Evolutionary conservation across 331 rosid species (phyloP).

Genomic region (Malus hybrid): DNA sequence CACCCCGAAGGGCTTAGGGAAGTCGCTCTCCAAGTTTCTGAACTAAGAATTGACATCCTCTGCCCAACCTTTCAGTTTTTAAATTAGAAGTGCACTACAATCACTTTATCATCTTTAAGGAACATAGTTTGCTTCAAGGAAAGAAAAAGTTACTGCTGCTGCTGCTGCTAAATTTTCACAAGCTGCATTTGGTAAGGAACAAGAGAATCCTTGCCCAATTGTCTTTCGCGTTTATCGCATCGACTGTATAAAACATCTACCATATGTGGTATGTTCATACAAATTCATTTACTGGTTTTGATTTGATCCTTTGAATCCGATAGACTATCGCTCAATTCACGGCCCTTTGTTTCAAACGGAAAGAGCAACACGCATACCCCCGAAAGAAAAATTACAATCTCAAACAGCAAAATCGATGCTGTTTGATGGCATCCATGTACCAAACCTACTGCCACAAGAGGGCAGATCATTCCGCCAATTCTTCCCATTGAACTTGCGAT

Average conservation of each 20-base stretch:
- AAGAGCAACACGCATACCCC: constrained; percentile 70
- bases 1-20: no score
- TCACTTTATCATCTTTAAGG: not conserved
- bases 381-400: constrained; percentile 56
- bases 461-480: constrained; percentile 90
- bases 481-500: constrained; percentile 83
- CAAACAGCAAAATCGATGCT: constrained; percentile 61
- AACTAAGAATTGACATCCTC: not conserved
- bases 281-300: not conserved
- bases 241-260: no score
- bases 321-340: constrained; percentile 50
- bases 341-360: constrained; percentile 91
- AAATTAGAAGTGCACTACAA: not conserved
- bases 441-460: constrained; percentile 80
- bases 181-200: not conserved
- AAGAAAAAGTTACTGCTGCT: not conserved
- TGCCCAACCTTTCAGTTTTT: not conserved
- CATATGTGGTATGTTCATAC: not conserved
- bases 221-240: not conserved
- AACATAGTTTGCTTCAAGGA: not conserved
- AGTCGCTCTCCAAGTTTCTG: no score
- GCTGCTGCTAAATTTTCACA: not conserved
- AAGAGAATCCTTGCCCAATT: not conserved
- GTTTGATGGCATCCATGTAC: constrained; percentile 89
- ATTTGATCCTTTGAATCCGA: not conserved